Percentiles rank a stretch among this genome's conserved stretches.
Conservation (phyloP, 2,329 filamentous ascomycete species). For the Fusarium subtropicale region DNA sequence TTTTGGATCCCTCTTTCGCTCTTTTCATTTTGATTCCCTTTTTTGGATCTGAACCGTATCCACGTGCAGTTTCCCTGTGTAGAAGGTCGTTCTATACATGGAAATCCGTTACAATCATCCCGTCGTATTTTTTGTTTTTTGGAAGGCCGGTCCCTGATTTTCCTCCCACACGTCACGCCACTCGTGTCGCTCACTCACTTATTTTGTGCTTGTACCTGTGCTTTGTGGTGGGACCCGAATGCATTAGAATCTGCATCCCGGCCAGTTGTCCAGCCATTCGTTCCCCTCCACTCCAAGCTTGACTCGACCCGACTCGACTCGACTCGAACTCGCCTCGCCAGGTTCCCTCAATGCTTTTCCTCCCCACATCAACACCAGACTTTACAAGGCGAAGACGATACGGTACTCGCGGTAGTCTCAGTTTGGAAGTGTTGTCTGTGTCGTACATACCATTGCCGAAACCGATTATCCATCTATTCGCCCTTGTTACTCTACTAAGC, state of each 20-base stretch:
- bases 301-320: slow-evolving; percentile 30
- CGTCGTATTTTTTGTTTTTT: slow-evolving; percentile 3
- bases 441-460: slow-evolving; percentile 34
- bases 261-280: slow-evolving; percentile 23
- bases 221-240: slow-evolving; percentile 30
- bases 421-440: slow-evolving; percentile 34
- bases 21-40: slow-evolving; percentile 4
- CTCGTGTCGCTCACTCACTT: slow-evolving; percentile 24
- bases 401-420: slow-evolving; percentile 39
- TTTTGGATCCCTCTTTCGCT: slow-evolving; percentile 6
- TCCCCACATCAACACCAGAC: slow-evolving; percentile 35
- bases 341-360: slow-evolving; percentile 32
- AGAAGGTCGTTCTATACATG: slow-evolving; percentile 1
- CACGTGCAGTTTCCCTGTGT: neutral
- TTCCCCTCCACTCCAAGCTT: slow-evolving; percentile 24
- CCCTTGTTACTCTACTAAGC: slow-evolving; percentile 13
- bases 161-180: slow-evolving; percentile 34
- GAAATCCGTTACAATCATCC: neutral
- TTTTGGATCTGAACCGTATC: neutral
- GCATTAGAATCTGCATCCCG: slow-evolving; percentile 35
- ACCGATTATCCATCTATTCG: slow-evolving; percentile 20
- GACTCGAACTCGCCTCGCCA: slow-evolving; percentile 28
- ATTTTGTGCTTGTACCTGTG: slow-evolving; percentile 24
- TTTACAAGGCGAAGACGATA: slow-evolving; percentile 25
- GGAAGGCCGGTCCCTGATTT: slow-evolving; percentile 4